Evolutionary conservation across 352 stramenopile genomes (phyloP).

Genomic region (Pythium angustatum): DNA sequence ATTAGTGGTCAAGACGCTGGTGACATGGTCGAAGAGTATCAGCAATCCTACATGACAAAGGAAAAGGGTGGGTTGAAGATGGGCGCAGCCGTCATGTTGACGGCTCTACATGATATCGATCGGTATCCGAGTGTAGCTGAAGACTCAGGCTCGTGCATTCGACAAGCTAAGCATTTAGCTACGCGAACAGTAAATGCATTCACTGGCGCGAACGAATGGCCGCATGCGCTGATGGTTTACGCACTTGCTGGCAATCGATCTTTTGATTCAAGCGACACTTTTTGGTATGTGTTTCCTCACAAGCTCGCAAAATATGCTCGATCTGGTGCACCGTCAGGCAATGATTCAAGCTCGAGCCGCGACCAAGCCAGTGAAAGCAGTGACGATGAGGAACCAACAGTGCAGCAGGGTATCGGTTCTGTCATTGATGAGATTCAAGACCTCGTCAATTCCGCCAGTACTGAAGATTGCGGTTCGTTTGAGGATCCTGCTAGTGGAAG

Average conservation of each 20-base stretch:
- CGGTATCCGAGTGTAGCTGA: background rate
- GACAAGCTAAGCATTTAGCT: background rate
- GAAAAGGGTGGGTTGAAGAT: background rate
- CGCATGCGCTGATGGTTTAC: background rate
- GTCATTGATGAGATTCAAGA: background rate
- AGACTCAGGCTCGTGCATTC: too few relatives aligned
- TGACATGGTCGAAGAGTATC: conserved; percentile 2
- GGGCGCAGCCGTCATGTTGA: background rate
- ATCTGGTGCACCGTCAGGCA: background rate
- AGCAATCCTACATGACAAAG: conserved; percentile 7
- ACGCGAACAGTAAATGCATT: background rate
- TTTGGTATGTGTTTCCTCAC: conserved; percentile 11
- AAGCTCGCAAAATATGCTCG: background rate
- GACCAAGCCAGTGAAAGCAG: background rate
- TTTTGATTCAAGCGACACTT: conserved; percentile 1
- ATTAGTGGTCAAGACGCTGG: conserved; percentile 3
- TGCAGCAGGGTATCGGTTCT: too few relatives aligned
- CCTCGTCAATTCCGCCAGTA: background rate
- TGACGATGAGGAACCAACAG: background rate
- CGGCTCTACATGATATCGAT: background rate
- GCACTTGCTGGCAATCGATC: background rate
- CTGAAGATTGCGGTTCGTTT: too few relatives aligned
- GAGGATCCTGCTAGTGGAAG: too few relatives aligned
- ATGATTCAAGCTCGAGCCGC: too few relatives aligned
- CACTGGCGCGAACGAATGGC: background rate